Conservation (phyloP, 768 basidiomycete species). For the Tephrocybe sp. region DNA sequence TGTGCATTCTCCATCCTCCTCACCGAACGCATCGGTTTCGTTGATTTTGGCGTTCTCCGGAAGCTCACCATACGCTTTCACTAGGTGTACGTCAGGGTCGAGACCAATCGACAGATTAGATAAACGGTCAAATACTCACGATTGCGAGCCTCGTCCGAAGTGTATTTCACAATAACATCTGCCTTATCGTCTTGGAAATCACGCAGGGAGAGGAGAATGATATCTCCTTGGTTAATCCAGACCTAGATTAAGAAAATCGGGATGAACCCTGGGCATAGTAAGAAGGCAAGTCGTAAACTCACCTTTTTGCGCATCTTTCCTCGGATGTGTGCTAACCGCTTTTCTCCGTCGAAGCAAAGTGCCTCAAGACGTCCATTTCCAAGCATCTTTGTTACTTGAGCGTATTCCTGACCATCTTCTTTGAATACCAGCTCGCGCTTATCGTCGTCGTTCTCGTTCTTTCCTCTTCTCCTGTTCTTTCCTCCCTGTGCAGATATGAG, state of each 20-base stretch:
- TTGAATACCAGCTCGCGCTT: slow-evolving; percentile 98
- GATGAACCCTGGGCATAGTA: slow-evolving; percentile 6
- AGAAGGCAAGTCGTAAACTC: slow-evolving; percentile 21
- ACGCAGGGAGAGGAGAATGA: slow-evolving; percentile 89
- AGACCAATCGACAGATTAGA: background rate
- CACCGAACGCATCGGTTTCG: slow-evolving; percentile 92
- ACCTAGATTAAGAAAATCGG: slow-evolving; percentile 52
- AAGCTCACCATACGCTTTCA: slow-evolving; percentile 97
- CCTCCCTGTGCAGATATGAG: slow-evolving; percentile 64
- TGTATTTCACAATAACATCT: slow-evolving; percentile 99
- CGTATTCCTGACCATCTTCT: slow-evolving; percentile 99
- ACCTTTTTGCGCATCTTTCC: slow-evolving; percentile 99
- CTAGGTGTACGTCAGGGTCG: slow-evolving; percentile 28
- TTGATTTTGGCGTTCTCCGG: slow-evolving; percentile 97
- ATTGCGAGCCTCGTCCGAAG: slow-evolving; percentile 90
- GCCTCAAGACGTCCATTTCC: slow-evolving; percentile 97
- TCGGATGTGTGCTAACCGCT: slow-evolving; percentile 94
- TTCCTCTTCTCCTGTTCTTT: slow-evolving; percentile 98
- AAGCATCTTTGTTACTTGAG: slow-evolving; percentile 97
- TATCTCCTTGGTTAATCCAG: slow-evolving; percentile 99
- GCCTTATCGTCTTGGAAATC: slow-evolving; percentile 99
- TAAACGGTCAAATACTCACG: slow-evolving; percentile 33
- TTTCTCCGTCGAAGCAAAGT: slow-evolving; percentile 97
- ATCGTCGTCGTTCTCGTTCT: slow-evolving; percentile 99
- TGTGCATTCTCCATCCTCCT: slow-evolving; percentile 85